Evolutionary conservation across 2,329 filamentous ascomycete species (phyloP), one percentile per base, ranked within the genome.

Genomic region (Clonostachys solani): DNA sequence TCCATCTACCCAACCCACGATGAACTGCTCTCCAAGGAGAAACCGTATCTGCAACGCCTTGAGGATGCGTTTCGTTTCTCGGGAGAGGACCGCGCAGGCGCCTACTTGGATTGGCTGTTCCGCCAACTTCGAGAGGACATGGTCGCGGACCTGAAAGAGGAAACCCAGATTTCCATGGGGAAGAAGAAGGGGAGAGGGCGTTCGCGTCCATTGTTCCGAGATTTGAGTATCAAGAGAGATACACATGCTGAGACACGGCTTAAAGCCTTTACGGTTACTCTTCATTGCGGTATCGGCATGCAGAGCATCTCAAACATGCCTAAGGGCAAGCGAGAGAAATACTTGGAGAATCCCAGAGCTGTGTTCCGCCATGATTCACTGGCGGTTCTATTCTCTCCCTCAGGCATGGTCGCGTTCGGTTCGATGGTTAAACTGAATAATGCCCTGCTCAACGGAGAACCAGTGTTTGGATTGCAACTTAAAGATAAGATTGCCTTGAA

Each of bases 71-170:
- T 61, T 67, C 2, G 62, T 77, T 48, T 66, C 2, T 33, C 56
- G 12, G 49, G 66, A 2, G 12, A 38, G 10, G 8, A 56, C 58
- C 72, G 80, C 2, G 60, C 74, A 0, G 62, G 63, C 0, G 61
- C 66, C 0, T 82, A 89, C 57, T 61, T 87, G 0, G 86, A 88
- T 55, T 87, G 86, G 56, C 82, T 89, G 45, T 92, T 87, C 52
- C 82, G 87, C 0, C 72, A 90, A 1, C 67, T 89, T 0, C 69
- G 87, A 4, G 85, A 91, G 54, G 86, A 90, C 51, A 83, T 89
- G 73, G 63, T 90, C 0, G 78, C 72, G 0, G 84, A 86, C 51
- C 66, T 91, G 3, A 74, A 81, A 2, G 78, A 83, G 9, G 84
- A 86, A 43, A 60, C 85, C 1, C 72, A 80, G 29, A 64, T 73